Conservation (phyloP, 768 basidiomycete species). For the Suillus variegatus region DNA sequence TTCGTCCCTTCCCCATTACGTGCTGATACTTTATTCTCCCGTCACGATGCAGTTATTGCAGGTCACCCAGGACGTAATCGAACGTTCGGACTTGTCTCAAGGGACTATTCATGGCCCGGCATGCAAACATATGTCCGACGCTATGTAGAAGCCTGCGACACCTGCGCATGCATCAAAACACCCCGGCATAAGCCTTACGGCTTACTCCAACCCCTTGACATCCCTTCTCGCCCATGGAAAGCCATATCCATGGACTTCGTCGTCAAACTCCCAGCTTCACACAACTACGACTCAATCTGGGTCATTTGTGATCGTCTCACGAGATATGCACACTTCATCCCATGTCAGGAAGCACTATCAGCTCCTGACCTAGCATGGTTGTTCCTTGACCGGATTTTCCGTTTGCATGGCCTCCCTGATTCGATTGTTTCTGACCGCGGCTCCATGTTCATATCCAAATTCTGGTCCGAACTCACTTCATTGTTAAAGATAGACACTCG, state of each 20-base stretch:
- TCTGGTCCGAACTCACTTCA: conserved; percentile 26
- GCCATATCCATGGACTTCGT: conserved; percentile 46
- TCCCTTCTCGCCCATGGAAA: conserved; percentile 38
- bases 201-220: conserved; percentile 35
- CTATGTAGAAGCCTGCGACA: conserved; percentile 5
- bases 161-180: conserved; percentile 3
- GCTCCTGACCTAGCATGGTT: conserved; percentile 12
- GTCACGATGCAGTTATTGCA: conserved; percentile 36
- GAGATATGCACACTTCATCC: conserved; percentile 10
- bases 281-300: conserved; percentile 31
- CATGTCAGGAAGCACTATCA: conserved; percentile 9
- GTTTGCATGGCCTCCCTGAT: conserved; percentile 22
- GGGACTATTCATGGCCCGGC: conserved; percentile 43
- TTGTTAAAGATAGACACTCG: conserved; percentile 10
- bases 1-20: conserved; percentile 36
- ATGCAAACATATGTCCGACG: not conserved
- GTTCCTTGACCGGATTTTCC: conserved; percentile 15
- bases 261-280: conserved; percentile 28
- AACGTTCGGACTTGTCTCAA: conserved; percentile 32
- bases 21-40: conserved; percentile 28
- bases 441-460: conserved; percentile 23
- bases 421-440: conserved; percentile 26
- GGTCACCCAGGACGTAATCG: conserved; percentile 43
- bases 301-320: conserved; percentile 22
- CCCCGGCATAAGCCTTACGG: conserved; percentile 14